Base-by-base conservation (phyloP, 2,329 filamentous ascomycete genomes). In the Ceratocystis ficicola region DNA sequence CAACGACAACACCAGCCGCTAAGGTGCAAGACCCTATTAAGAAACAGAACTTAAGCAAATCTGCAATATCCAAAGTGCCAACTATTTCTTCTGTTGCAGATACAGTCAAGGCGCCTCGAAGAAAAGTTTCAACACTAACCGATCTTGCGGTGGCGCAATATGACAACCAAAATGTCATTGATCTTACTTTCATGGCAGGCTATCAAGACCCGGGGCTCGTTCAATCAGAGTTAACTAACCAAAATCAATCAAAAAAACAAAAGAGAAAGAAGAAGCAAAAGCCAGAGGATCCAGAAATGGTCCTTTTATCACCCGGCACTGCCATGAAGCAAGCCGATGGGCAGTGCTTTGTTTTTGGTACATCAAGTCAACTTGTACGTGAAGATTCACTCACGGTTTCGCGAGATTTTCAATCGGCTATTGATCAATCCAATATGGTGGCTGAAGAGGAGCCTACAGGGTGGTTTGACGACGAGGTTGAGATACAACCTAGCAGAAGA, bases 331-430 rank as follows among this genome's bases (percentile, higher is more conserved):
- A 87, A 69, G 81, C 88, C 15, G 79, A 82, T 2, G 78, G 81
- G 1, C 90, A 94, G 72, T 84, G 91, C 68, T 89, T 92, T 71
- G 76, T 95, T 0, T 95, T 95, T 74, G 90, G 90, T 0, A 94
- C 90, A 0, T 92, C 88, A 1, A 95, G 90, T 73, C 90, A 95
- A 73, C 76, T 95, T 28, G 87, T 86, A 15, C 77, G 81, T 65
- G 88, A 90, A 66, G 84, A 90, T 44, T 89, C 87, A 0, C 87
- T 88, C 0, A 82, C 81, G 0, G 80, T 86, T 28, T 73, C 89
- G 17, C 79, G 81, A 36, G 81, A 88, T 59, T 74, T 89, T 22
- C 84, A 88, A 64, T 72, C 78, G 64, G 86, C 85, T 1, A 80
- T 88, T 69, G 79, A 79, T 68, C 78, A 77, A 46, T 89, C 86